These are phyloP conservation scores for Atkinsonella texensis DNA, from an alignment of 2,329 filamentous ascomycete species.

Conservation along the genomic window DNA sequence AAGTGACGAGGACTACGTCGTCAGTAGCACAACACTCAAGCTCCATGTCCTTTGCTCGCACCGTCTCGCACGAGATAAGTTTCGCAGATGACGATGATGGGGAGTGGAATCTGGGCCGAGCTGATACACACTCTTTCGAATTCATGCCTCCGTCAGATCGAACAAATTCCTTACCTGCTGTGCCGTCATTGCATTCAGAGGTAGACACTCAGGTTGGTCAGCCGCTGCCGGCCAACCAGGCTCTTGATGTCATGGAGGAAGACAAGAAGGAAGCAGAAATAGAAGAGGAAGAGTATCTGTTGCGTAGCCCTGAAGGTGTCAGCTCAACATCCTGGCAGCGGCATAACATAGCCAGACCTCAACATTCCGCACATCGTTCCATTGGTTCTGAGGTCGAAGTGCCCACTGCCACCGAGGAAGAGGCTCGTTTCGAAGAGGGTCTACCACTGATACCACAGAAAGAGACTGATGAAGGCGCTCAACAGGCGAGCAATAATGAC, in stretches of 20 bases:
- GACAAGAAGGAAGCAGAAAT: slow-evolving; percentile 35
- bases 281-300: slow-evolving; percentile 25
- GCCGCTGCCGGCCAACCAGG: slow-evolving; percentile 36
- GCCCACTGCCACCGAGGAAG: slow-evolving; percentile 30
- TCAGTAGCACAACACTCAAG: slow-evolving; percentile 41
- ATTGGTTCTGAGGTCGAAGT: slow-evolving; percentile 32
- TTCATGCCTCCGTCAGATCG: slow-evolving; percentile 45
- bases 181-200: slow-evolving; percentile 29
- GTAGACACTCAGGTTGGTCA: slow-evolving; percentile 21
- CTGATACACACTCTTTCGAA: slow-evolving; percentile 45
- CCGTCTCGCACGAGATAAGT: slow-evolving; percentile 49
- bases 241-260: slow-evolving; percentile 40
- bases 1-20: slow-evolving; percentile 6
- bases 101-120: slow-evolving; percentile 43
- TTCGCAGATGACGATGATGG: slow-evolving; percentile 46
- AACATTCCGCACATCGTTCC: slow-evolving; percentile 20
- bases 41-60: slow-evolving; percentile 51
- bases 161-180: slow-evolving; percentile 51
- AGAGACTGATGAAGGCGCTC: slow-evolving; percentile 1
- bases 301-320: slow-evolving; percentile 8
- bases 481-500: slow-evolving; percentile 10
- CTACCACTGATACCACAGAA: slow-evolving; percentile 45
- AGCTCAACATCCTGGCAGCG: slow-evolving; percentile 7
- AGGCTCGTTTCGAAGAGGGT: slow-evolving; percentile 58
- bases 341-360: slow-evolving; percentile 9